Conservation (phyloP, 768 basidiomycete genomes). For the Rhodosporidiobolus sp. region DNA sequence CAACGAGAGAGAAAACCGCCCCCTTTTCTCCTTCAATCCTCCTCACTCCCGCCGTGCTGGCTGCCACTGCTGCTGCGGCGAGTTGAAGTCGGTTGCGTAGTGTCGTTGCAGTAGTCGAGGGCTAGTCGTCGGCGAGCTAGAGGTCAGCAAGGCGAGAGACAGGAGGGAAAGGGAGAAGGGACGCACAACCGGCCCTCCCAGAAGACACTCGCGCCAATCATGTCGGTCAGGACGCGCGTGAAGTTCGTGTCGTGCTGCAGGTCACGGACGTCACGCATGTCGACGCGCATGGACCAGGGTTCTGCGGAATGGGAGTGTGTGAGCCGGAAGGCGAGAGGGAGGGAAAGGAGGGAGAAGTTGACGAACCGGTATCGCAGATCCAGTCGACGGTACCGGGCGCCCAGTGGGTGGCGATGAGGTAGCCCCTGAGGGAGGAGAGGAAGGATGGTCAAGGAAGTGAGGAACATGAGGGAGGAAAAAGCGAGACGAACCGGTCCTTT, state of each 20-base stretch:
- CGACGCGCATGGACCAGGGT: slow-evolving; percentile 35
- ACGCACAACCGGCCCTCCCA: slow-evolving; percentile 37
- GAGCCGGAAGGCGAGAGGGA: not conserved
- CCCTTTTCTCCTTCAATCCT: too few species aligned
- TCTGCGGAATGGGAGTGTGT: not conserved
- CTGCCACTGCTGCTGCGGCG: too few species aligned
- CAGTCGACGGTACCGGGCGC: slow-evolving; percentile 28
- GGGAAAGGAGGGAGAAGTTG: not conserved
- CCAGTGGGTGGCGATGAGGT: slow-evolving; percentile 37
- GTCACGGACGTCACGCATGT: slow-evolving; percentile 28
- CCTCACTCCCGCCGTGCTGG: too few species aligned
- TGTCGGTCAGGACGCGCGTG: slow-evolving; percentile 28
- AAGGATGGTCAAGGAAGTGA: not conserved
- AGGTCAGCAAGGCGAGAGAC: too few species aligned
- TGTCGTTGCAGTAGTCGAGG: slow-evolving; percentile 21
- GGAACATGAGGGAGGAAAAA: not conserved
- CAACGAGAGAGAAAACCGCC: too few species aligned
- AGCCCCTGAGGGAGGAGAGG: not conserved
- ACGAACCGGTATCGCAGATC: slow-evolving; percentile 31
- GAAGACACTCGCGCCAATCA: slow-evolving; percentile 33
- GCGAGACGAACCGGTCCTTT: slow-evolving; percentile 15
- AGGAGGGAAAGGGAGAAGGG: not conserved
- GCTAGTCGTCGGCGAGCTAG: not conserved
- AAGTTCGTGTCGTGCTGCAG: slow-evolving; percentile 23
- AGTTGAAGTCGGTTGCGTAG: slow-evolving; percentile 23